These are phyloP conservation scores for Bretziella fagacearum DNA, from an alignment of 2,329 filamentous ascomycete species.

Conservation along the genomic window DNA sequence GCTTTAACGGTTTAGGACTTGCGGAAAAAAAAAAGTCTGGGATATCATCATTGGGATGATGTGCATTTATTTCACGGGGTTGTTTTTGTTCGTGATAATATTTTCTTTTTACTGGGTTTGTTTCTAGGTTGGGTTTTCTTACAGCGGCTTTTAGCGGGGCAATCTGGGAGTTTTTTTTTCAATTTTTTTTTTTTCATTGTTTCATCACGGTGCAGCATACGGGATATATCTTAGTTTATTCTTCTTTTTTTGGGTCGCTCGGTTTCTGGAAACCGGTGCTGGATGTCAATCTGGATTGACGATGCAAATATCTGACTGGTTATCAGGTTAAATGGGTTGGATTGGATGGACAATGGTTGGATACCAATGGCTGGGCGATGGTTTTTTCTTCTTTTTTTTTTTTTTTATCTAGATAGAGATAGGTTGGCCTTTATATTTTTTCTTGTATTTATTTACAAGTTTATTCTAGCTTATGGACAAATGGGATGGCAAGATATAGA, in stretches of 20 bases:
- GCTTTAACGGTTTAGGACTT: constrained; percentile 2
- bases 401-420: neutral
- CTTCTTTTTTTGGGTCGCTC: neutral
- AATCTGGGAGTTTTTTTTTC: constrained; percentile 7
- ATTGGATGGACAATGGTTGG: too few species aligned
- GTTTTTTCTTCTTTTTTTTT: too few species aligned
- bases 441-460: neutral
- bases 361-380: neutral
- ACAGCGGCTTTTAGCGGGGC: constrained; percentile 11
- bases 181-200: constrained; percentile 4
- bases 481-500: too few species aligned
- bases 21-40: constrained; percentile 1
- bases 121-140: constrained; percentile 10
- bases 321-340: neutral
- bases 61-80: constrained; percentile 12
- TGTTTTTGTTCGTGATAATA: constrained; percentile 15
- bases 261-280: constrained; percentile 4
- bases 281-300: constrained; percentile 7
- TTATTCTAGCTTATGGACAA: too few species aligned
- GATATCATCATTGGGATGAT: constrained; percentile 1
- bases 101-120: constrained; percentile 13
- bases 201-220: neutral
- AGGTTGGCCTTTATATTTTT: neutral
- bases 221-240: neutral
- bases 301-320: constrained; percentile 13